phyloP scores from a whole-genome alignment of 2,329 filamentous ascomycete genomes.

The Diaporthe citrichinensis region DNA sequence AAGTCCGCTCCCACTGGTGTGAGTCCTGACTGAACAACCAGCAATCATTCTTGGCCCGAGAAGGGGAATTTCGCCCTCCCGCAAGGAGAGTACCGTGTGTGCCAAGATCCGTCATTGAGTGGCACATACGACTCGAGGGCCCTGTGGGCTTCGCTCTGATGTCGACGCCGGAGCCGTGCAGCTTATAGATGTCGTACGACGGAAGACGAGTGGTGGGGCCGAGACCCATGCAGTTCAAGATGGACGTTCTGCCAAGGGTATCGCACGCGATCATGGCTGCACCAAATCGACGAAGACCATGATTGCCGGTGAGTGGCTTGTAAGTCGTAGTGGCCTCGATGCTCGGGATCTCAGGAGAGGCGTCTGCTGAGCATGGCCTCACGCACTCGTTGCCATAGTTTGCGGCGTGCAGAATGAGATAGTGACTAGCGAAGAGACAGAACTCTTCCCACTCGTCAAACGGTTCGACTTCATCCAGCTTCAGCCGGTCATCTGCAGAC shows the following conservation, averaged over 20 bases:
- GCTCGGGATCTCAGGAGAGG: constrained; percentile 11
- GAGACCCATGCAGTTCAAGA: constrained; percentile 60
- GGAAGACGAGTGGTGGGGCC: constrained; percentile 60
- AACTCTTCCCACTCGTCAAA: constrained; percentile 99
- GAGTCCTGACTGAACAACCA: constrained; percentile 76
- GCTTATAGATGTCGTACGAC: constrained; percentile 66
- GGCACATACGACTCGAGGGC: constrained; percentile 75
- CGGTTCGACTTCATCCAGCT: constrained; percentile 79
- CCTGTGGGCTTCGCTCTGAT: constrained; percentile 45
- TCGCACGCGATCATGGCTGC: constrained; percentile 61
- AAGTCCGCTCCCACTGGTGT: constrained; percentile 72
- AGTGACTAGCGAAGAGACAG: constrained; percentile 85
- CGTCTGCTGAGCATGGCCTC: no score
- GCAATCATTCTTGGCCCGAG: constrained; percentile 77
- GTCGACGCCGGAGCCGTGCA: constrained; percentile 42
- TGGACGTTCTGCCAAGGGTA: constrained; percentile 58
- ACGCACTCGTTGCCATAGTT: constrained; percentile 46
- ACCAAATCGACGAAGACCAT: constrained; percentile 72
- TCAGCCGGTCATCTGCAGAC: constrained; percentile 67
- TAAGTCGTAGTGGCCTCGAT: constrained; percentile 48
- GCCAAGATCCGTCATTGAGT: constrained; percentile 79
- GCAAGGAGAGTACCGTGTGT: constrained; percentile 73
- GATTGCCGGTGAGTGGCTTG: constrained; percentile 54
- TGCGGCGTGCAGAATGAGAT: constrained; percentile 81
- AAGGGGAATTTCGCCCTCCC: constrained; percentile 85